These are phyloP conservation scores for Epichloe baconii DNA, from an alignment of 2,329 filamentous ascomycete species.

Conservation along the genomic window DNA sequence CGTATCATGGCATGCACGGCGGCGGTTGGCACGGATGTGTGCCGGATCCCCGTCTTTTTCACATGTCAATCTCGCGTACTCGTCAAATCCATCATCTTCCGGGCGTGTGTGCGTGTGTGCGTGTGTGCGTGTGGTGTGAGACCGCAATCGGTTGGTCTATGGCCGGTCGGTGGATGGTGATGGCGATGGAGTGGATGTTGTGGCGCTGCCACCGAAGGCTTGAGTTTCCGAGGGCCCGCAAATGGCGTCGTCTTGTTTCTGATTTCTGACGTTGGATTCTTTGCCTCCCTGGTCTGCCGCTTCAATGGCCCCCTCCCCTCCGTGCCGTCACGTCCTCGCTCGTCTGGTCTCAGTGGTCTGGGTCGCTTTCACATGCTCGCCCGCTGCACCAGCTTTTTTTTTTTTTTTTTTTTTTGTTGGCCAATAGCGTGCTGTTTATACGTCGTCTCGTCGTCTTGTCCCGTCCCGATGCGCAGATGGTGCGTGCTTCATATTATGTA, in stretches of 20 bases:
- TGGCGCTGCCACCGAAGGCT: no score
- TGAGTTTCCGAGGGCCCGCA: no score
- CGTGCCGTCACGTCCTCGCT: not conserved
- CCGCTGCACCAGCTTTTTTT: not conserved
- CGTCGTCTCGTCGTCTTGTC: not conserved
- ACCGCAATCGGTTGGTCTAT: not conserved
- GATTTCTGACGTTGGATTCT: no score
- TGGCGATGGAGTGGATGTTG: not conserved
- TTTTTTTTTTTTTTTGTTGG: not conserved
- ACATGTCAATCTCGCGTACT: slow-evolving; percentile 1
- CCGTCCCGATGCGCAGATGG: not conserved
- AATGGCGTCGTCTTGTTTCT: no score
- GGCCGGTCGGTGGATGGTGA: not conserved
- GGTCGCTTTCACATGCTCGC: slow-evolving; percentile 6
- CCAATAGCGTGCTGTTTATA: not conserved
- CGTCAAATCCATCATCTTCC: not conserved
- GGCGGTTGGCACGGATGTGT: slow-evolving; percentile 5
- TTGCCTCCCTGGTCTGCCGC: no score
- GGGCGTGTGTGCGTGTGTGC: not conserved
- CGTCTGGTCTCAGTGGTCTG: not conserved
- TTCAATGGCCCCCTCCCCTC: no score
- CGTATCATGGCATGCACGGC: not conserved
- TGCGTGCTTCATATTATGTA: not conserved
- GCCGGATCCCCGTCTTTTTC: not conserved
- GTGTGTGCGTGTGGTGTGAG: not conserved